phyloP scores from a whole-genome alignment of 768 basidiomycete genomes.

The Auricularia sp. region DNA sequence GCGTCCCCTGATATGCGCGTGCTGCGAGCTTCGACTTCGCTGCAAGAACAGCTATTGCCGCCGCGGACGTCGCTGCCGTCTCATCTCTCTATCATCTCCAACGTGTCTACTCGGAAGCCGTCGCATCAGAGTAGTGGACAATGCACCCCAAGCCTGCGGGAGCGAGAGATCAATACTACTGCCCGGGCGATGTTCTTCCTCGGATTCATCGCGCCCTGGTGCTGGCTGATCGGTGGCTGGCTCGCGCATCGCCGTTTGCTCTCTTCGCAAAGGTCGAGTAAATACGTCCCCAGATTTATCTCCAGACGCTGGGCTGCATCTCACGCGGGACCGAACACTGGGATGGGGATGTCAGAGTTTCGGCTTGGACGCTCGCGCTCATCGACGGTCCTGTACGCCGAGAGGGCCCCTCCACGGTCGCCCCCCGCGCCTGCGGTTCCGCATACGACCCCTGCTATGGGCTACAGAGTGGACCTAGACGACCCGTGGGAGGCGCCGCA shows the following conservation, averaged over 20 bases:
- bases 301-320: neutral
- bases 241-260: conserved; percentile 29
- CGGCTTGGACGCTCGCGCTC: neutral
- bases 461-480: neutral
- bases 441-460: neutral
- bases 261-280: too few species aligned
- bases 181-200: conserved; percentile 47
- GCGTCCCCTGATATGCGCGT: too few species aligned
- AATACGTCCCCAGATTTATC: too few species aligned
- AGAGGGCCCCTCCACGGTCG: neutral
- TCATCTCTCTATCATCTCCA: too few species aligned
- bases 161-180: neutral
- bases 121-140: too few species aligned
- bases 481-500: neutral
- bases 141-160: too few species aligned
- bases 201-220: conserved; percentile 61
- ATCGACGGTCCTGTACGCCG: neutral
- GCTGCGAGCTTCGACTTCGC: too few species aligned
- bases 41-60: too few species aligned
- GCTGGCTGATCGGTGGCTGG: conserved; percentile 75
- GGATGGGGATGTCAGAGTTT: neutral
- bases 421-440: neutral
- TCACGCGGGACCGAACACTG: neutral
- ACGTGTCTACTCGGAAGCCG: too few species aligned
- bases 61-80: too few species aligned